Evolutionary conservation across 225 moss, liverwort and hornwort species (phyloP).

Genomic region (Pleurozium schreberi): DNA sequence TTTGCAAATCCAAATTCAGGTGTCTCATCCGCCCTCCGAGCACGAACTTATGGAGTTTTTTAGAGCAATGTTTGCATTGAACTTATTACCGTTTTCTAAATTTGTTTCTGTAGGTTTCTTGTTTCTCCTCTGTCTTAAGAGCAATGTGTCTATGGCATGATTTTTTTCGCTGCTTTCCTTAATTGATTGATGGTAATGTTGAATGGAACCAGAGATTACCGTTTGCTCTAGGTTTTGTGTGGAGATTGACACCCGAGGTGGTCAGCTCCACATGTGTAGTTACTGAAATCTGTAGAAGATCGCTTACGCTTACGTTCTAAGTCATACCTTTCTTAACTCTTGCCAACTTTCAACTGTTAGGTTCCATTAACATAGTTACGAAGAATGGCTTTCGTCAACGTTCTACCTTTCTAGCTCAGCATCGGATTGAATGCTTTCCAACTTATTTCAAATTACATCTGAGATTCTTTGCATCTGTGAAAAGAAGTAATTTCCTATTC

Average conservation of each 20-base stretch:
- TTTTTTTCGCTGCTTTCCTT: background rate
- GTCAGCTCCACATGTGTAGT: background rate
- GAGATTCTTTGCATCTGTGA: background rate
- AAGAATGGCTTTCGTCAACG: background rate
- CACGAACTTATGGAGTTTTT: background rate
- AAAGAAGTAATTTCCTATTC: background rate
- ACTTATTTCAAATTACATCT: background rate
- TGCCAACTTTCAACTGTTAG: background rate
- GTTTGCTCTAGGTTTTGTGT: background rate
- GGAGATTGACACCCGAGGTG: background rate
- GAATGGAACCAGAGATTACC: background rate
- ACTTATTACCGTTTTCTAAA: no score
- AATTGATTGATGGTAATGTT: background rate
- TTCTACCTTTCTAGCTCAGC: background rate
- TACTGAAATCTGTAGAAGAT: constrained; percentile 28
- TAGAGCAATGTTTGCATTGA: background rate
- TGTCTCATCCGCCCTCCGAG: background rate
- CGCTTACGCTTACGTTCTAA: background rate
- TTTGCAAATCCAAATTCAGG: background rate
- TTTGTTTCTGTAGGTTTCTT: background rate
- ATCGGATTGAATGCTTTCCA: background rate
- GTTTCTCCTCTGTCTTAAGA: background rate
- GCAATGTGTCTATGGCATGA: background rate
- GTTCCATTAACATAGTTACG: background rate
- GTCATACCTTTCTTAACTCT: background rate